A percentile compares a stretch with the other conserved stretches of the same genome.
Conservation (phyloP, 2,329 filamentous ascomycete genomes). For the Apiospora hydei region DNA sequence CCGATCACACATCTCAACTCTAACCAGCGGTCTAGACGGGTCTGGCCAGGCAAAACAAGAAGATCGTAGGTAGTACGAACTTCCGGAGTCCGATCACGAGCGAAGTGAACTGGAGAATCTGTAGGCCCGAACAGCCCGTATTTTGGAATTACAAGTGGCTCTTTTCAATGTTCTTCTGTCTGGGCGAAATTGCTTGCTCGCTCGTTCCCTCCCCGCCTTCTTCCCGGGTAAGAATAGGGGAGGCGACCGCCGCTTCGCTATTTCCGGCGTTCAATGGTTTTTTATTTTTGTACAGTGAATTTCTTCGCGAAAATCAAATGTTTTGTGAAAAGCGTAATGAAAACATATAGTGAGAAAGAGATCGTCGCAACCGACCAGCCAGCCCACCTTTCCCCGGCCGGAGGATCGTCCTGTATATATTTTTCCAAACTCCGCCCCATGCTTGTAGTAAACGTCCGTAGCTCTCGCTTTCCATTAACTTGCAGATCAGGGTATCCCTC, state of each 20-base stretch:
- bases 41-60: not conserved
- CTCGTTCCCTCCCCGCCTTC: not conserved
- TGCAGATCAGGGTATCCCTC: conserved; percentile 6
- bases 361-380: conserved; percentile 7
- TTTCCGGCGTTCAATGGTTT: not conserved
- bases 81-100: not conserved
- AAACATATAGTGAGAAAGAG: not conserved
- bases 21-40: conserved; percentile 4
- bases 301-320: not conserved
- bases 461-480: conserved; percentile 16
- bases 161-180: not conserved
- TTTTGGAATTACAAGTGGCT: not conserved
- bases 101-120: not conserved
- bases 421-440: conserved; percentile 24
- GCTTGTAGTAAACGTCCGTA: conserved; percentile 16
- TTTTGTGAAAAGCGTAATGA: not conserved
- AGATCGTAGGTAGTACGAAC: not conserved
- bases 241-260: not conserved
- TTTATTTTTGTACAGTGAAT: not conserved
- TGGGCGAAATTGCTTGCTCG: not conserved
- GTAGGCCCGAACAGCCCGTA: not conserved
- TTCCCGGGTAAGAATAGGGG: conserved; percentile 1
- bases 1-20: conserved; percentile 13
- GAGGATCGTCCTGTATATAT: conserved; percentile 9
- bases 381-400: conserved; percentile 10